These are phyloP conservation scores for Botrytis fabae DNA, from an alignment of 2,329 filamentous ascomycete species.

Conservation along the genomic window DNA sequence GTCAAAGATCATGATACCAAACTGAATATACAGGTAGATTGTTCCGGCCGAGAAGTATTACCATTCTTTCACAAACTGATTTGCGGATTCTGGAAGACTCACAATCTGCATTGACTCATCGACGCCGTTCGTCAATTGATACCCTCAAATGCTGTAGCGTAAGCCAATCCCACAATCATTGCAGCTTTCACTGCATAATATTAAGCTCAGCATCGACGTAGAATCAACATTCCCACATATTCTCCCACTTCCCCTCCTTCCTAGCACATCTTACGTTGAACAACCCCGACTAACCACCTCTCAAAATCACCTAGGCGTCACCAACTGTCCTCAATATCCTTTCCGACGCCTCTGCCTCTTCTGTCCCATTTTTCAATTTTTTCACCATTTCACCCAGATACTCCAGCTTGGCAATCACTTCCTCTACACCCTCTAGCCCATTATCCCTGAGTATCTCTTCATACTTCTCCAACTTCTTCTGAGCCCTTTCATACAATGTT, in stretches of 20 bases:
- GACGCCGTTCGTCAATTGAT: neutral
- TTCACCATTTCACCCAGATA: no score
- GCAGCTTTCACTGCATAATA: neutral
- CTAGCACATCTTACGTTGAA: no score
- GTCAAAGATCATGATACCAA: neutral
- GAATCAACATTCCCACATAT: neutral
- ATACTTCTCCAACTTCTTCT: neutral
- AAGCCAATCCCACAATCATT: neutral
- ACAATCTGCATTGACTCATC: neutral
- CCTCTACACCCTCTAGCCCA: neutral
- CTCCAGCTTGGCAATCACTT: neutral
- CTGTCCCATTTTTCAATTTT: accelerated
- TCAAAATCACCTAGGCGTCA: neutral
- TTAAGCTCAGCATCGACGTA: neutral
- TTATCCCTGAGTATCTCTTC: neutral
- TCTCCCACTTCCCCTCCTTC: no score
- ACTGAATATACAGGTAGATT: no score
- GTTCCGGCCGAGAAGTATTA: no score
- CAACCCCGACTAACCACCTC: neutral
- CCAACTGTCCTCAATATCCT: neutral
- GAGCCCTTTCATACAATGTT: neutral
- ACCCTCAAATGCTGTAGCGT: neutral
- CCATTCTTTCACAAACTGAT: neutral
- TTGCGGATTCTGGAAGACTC: neutral
- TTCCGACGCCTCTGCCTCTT: no score